Evolutionary conservation across 805 yeast genomes (phyloP).

Genomic region (Cyberlindnera xishuangbannaensis): DNA sequence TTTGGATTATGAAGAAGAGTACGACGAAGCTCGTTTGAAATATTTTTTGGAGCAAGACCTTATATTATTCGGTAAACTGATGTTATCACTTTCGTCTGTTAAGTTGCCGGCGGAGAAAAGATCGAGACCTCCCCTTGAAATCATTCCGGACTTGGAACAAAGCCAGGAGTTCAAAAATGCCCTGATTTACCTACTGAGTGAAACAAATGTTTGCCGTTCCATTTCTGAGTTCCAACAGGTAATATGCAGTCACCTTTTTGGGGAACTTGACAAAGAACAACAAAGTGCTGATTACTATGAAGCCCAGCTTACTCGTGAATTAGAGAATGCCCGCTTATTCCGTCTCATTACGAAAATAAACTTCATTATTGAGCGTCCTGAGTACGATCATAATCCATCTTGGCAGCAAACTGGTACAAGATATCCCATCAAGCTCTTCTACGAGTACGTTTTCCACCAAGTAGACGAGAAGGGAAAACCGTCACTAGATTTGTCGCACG

Average conservation of each 20-base stretch:
- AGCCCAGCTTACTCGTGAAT: conserved; percentile 57
- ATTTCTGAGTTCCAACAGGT: conserved; percentile 32
- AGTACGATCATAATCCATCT: conserved; percentile 41
- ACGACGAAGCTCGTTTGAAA: conserved; percentile 12
- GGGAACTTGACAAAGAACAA: conserved; percentile 44
- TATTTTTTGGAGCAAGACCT: conserved; percentile 51
- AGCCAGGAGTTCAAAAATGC: conserved; percentile 42
- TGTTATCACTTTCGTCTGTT: conserved; percentile 46
- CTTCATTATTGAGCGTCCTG: conserved; percentile 72
- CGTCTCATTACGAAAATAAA: conserved; percentile 77
- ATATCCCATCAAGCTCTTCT: conserved; percentile 67
- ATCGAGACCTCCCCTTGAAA: conserved; percentile 9
- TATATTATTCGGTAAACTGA: conserved; percentile 48
- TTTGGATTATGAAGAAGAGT: conserved; percentile 34
- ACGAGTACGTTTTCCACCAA: conserved; percentile 83
- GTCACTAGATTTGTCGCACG: conserved; percentile 75
- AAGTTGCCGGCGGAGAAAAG: conserved; percentile 26
- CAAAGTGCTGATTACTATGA: conserved; percentile 54
- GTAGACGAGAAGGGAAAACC: conserved; percentile 73
- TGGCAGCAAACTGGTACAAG: conserved; percentile 77
- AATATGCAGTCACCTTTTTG: conserved; percentile 41
- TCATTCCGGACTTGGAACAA: conserved; percentile 28
- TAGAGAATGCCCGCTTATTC: conserved; percentile 85
- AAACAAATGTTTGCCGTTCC: conserved; percentile 15
- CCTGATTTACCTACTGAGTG: conserved; percentile 32